Conservation (phyloP, 2,329 filamentous ascomycete species). For the Ophiocordyceps polyrhachis-furcata region DNA sequence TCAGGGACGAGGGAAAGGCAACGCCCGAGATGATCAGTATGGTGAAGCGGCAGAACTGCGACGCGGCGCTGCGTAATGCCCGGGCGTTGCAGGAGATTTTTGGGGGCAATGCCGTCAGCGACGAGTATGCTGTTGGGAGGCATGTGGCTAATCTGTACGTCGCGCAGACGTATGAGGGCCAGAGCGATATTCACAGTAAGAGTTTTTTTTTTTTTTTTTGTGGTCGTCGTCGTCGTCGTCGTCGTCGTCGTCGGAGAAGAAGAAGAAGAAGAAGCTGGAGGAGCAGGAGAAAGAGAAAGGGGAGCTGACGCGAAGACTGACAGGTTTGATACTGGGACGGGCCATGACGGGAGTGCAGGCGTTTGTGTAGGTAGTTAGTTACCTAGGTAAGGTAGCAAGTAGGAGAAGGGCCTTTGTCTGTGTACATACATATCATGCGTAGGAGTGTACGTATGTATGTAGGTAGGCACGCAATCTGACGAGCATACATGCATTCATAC, state of each 20-base stretch:
- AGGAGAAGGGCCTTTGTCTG: neutral
- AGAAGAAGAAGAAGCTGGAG: too few species aligned
- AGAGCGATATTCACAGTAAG: conserved; percentile 93
- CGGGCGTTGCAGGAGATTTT: conserved; percentile 83
- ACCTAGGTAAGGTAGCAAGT: too few species aligned
- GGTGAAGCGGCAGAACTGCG: conserved; percentile 97
- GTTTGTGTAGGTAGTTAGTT: conserved; percentile 52
- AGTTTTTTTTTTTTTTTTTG: conserved; percentile 8
- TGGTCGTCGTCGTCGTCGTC: neutral
- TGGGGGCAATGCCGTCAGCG: conserved; percentile 93
- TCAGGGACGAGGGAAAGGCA: conserved; percentile 80
- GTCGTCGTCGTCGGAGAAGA: too few species aligned
- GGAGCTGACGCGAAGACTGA: conserved; percentile 2
- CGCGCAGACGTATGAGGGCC: conserved; percentile 94
- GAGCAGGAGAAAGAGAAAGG: too few species aligned
- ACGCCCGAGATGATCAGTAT: conserved; percentile 92
- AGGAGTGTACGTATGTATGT: too few species aligned
- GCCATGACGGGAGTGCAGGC: conserved; percentile 62
- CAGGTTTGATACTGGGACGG: conserved; percentile 49
- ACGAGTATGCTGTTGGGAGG: conserved; percentile 87
- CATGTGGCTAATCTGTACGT: conserved; percentile 95
- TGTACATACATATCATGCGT: too few species aligned
- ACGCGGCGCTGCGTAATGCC: conserved; percentile 64
- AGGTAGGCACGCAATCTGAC: too few species aligned
- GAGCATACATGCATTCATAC: too few species aligned